phyloP scores from a whole-genome alignment of 2,329 filamentous ascomycete species.

The Westerdykella sp. region DNA sequence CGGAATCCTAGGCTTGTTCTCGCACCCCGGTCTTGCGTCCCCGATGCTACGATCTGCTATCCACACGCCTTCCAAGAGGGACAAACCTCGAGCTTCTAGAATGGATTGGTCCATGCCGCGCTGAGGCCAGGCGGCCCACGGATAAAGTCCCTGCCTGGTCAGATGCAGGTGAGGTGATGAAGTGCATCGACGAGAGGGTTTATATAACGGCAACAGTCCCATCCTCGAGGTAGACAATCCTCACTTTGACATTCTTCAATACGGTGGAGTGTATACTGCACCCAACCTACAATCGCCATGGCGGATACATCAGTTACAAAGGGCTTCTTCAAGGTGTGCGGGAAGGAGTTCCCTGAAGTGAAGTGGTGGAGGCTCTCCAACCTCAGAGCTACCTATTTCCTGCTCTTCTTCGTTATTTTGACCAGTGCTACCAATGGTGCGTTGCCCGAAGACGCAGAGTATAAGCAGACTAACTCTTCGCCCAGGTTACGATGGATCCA shows the following conservation, averaged over 20 bases:
- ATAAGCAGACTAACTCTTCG: neutral
- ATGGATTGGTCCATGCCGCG: conserved; percentile 6
- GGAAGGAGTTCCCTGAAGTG: conserved; percentile 13
- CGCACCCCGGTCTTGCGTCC: neutral
- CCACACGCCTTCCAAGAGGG: conserved; percentile 4
- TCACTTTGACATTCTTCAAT: neutral
- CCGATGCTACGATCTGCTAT: conserved; percentile 9
- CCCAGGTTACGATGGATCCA: conserved; percentile 8
- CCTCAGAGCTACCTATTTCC: conserved; percentile 13
- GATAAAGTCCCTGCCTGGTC: conserved; percentile 9
- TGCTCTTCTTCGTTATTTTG: conserved; percentile 17
- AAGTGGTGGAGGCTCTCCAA: conserved; percentile 10
- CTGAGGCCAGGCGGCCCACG: conserved; percentile 11
- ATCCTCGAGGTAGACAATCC: too few relatives aligned
- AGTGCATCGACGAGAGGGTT: neutral
- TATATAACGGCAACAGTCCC: conserved; percentile 6
- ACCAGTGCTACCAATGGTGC: conserved; percentile 5
- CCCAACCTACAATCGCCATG: neutral
- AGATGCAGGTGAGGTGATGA: neutral
- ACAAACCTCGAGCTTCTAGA: conserved; percentile 11
- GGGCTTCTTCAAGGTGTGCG: conserved; percentile 15
- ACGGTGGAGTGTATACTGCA: too few relatives aligned
- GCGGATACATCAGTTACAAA: conserved; percentile 6
- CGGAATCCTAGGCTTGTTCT: conserved; percentile 6
- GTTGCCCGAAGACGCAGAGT: too few relatives aligned